phyloP scores from a whole-genome alignment of 2,329 filamentous ascomycete genomes.

The Phialemoniopsis sp. region DNA sequence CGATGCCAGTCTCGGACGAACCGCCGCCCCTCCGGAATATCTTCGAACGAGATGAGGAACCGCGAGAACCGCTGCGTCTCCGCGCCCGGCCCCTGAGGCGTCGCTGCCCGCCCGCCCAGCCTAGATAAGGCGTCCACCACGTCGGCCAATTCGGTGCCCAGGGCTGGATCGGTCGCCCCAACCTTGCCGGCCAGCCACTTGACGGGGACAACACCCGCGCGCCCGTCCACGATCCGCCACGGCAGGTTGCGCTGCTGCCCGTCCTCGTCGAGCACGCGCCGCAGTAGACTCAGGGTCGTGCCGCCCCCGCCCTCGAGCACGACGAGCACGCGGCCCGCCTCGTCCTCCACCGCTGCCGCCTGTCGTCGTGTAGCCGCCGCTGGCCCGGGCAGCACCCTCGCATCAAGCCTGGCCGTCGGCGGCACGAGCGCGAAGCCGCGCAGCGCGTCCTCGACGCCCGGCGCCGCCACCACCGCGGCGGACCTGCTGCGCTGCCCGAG shows the following conservation, averaged over 20 bases:
- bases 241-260: constrained; percentile 32
- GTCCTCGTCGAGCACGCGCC: constrained; percentile 34
- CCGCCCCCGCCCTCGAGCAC: constrained; percentile 25
- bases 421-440: constrained; percentile 25
- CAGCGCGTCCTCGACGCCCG: constrained; percentile 9
- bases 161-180: neutral
- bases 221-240: constrained; percentile 24
- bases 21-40: constrained; percentile 47
- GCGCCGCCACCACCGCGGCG: constrained; percentile 11
- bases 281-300: constrained; percentile 25
- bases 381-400: constrained; percentile 11
- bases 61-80: constrained; percentile 31
- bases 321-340: constrained; percentile 25
- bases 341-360: constrained; percentile 11
- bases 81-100: constrained; percentile 1
- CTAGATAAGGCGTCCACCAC: no score
- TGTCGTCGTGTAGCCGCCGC: no score
- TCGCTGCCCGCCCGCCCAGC: neutral
- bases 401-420: constrained; percentile 16
- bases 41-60: constrained; percentile 52
- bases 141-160: neutral
- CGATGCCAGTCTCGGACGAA: constrained; percentile 42
- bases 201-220: constrained; percentile 15
- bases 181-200: constrained; percentile 8
- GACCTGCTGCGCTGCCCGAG: constrained; percentile 3